Percentiles rank a stretch among this genome's conserved stretches.
Conservation (phyloP, 78 protist genomes). For the Dictyostelium purpureum region DNA sequence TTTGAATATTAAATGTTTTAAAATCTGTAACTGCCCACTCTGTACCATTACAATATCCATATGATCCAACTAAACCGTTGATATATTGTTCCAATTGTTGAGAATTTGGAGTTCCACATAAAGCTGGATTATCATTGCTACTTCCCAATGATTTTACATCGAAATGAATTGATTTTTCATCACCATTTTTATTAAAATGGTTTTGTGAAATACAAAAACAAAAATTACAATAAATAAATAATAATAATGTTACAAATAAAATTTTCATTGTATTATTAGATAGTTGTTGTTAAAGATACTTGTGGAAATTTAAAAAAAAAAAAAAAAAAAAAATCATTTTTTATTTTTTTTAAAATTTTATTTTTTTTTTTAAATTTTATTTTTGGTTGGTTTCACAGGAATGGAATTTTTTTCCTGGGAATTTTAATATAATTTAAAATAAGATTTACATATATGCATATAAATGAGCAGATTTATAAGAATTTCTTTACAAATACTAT, state of each 20-base stretch:
- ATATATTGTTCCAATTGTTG: neutral
- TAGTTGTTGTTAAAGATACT: neutral
- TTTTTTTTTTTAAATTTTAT: too few species aligned
- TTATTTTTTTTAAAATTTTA: too few species aligned
- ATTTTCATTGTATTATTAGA: neutral
- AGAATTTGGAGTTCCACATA: slow-evolving; percentile 16
- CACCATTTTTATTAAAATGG: neutral
- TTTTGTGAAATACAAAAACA: neutral
- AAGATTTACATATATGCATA: too few species aligned
- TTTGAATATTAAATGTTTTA: neutral
- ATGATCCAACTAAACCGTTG: slow-evolving; percentile 16
- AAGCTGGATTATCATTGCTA: neutral
- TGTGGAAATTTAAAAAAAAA: neutral
- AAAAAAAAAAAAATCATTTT: too few species aligned
- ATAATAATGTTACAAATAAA: neutral
- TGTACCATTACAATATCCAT: slow-evolving; percentile 65
- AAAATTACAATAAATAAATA: neutral
- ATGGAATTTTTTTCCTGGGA: too few species aligned
- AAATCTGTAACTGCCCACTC: slow-evolving; percentile 70
- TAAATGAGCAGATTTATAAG: too few species aligned
- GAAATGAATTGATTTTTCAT: too few species aligned
- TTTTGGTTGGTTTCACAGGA: too few species aligned
- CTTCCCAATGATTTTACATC: too few species aligned
- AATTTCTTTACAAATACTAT: too few species aligned
- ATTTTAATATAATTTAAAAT: too few species aligned